Conservation (phyloP, 768 basidiomycete species). For the Agaricus sinodeliciosus region DNA sequence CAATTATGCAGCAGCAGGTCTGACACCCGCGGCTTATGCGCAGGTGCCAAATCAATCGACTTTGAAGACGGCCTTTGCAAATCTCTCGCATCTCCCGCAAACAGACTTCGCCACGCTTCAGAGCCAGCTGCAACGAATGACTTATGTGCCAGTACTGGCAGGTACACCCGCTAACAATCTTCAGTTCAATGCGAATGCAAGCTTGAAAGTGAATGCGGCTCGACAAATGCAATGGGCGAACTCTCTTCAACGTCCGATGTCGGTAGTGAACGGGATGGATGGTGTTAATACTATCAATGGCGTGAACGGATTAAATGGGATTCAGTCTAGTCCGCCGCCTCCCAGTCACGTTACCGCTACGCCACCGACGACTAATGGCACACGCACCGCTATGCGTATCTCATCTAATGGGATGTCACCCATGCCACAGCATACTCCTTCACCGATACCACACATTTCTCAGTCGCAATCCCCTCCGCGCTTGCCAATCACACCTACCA, state of each 20-base stretch:
- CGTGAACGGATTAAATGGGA: slow-evolving; percentile 21
- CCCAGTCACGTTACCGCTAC: slow-evolving; percentile 29
- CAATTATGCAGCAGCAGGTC: slow-evolving; percentile 25
- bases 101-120: slow-evolving; percentile 32
- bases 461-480: slow-evolving; percentile 46
- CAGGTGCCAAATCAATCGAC: slow-evolving; percentile 29
- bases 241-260: slow-evolving; percentile 25
- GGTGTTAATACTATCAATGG: slow-evolving; percentile 2
- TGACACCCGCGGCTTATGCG: slow-evolving; percentile 29
- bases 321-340: slow-evolving; percentile 32
- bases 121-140: slow-evolving; percentile 17
- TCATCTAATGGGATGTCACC: slow-evolving; percentile 42
- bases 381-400: slow-evolving; percentile 35
- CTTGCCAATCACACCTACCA: slow-evolving; percentile 41
- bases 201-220: slow-evolving; percentile 34
- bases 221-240: slow-evolving; percentile 33
- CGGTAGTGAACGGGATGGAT: slow-evolving; percentile 24
- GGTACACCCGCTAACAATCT: slow-evolving; percentile 16
- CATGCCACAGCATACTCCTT: slow-evolving; percentile 41
- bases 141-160: slow-evolving; percentile 27
- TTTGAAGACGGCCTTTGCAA: slow-evolving; percentile 49
- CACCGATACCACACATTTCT: slow-evolving; percentile 37
- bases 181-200: slow-evolving; percentile 26
- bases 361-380: slow-evolving; percentile 56
- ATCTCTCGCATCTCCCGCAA: slow-evolving; percentile 26